Percentiles rank a stretch among this genome's conserved stretches.
Conservation (phyloP, 768 basidiomycete species). For the Lepiota brunneoincarnata region DNA sequence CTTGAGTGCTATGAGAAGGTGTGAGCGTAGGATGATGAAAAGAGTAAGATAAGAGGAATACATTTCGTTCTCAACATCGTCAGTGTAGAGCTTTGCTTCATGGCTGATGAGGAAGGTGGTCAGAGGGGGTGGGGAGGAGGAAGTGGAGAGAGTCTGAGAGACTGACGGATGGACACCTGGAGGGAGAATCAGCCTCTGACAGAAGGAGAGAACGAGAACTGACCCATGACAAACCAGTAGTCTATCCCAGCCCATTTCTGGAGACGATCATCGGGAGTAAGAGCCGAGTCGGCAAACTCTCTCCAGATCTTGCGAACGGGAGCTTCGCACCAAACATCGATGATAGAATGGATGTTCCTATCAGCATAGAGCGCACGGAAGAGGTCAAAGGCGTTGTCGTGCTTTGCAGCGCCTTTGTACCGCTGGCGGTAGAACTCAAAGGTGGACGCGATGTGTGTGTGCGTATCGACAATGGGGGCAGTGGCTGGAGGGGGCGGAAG, state of each 20-base stretch:
- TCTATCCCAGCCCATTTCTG: constrained; percentile 64
- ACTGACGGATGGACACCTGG: constrained; percentile 74
- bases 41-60: constrained; percentile 26
- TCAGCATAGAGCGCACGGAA: constrained; percentile 57
- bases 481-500: constrained; percentile 34
- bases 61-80: constrained; percentile 69
- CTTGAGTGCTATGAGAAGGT: constrained; percentile 49
- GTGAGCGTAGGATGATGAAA: neutral
- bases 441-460: constrained; percentile 80
- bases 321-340: constrained; percentile 91
- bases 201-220: constrained; percentile 17
- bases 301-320: constrained; percentile 63
- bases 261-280: constrained; percentile 43
- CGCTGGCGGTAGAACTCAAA: constrained; percentile 58
- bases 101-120: constrained; percentile 47
- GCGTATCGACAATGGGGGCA: constrained; percentile 70
- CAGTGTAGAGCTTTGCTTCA: constrained; percentile 66
- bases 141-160: neutral
- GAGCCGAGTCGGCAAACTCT: constrained; percentile 71
- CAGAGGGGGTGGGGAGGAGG: neutral
- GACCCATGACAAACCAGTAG: constrained; percentile 86
- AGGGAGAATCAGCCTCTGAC: neutral
- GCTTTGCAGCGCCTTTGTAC: constrained; percentile 47
- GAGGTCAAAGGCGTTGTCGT: constrained; percentile 64
- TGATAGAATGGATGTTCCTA: constrained; percentile 59